Evolutionary conservation across 2,329 filamentous ascomycete species (phyloP).

Genomic region (Pestalotiopsis sp.): DNA sequence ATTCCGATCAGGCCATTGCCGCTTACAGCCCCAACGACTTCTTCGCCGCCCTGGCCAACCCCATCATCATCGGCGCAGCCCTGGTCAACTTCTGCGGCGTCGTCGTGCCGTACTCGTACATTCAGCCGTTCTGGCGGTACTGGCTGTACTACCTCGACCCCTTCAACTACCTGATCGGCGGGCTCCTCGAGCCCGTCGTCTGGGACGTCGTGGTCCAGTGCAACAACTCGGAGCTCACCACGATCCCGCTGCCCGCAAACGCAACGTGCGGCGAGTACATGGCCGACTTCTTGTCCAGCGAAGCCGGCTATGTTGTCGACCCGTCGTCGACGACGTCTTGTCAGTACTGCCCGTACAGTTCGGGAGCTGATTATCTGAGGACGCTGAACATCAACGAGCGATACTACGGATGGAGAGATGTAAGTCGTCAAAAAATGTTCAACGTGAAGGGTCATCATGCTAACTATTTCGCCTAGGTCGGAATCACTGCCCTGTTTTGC

Average conservation of each 20-base stretch:
- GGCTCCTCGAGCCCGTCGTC: conserved; percentile 65
- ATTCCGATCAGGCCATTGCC: neutral
- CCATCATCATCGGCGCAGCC: conserved; percentile 38
- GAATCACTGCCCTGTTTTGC: conserved; percentile 45
- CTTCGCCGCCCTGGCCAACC: conserved; percentile 7
- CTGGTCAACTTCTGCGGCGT: conserved; percentile 21
- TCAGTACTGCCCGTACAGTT: conserved; percentile 19
- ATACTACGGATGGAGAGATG: conserved; percentile 21
- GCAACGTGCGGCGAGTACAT: conserved; percentile 63
- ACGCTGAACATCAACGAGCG: conserved; percentile 21
- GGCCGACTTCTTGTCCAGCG: conserved; percentile 15
- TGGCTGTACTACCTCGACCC: conserved; percentile 71
- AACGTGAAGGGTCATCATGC: neutral
- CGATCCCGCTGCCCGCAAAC: conserved; percentile 58
- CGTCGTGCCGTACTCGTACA: neutral
- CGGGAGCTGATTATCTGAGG: conserved; percentile 20
- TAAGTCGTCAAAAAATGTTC: conserved; percentile 2
- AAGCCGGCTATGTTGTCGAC: conserved; percentile 13
- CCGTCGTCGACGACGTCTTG: conserved; percentile 10
- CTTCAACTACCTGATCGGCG: conserved; percentile 73
- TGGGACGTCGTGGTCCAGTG: conserved; percentile 58
- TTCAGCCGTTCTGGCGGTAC: conserved; percentile 6
- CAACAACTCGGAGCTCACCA: conserved; percentile 63
- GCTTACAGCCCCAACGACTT: conserved; percentile 9
- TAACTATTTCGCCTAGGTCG: conserved; percentile 10